phyloP scores from a whole-genome alignment of 169 alveolate genomes.

The Plasmodium sp. region DNA sequence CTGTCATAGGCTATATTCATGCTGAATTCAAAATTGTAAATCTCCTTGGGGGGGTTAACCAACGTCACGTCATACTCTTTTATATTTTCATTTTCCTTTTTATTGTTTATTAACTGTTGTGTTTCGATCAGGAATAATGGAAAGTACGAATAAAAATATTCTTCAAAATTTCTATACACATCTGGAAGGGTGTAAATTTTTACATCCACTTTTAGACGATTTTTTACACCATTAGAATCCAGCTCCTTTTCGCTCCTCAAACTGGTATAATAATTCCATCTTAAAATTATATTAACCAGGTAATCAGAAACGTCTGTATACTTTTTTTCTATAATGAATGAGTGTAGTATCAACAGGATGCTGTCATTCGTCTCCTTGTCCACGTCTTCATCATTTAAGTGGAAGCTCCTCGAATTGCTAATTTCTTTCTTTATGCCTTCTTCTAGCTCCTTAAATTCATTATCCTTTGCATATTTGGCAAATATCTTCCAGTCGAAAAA shows the following conservation, averaged over 20 bases:
- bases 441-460: constrained; percentile 58
- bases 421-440: constrained; percentile 22
- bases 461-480: constrained; percentile 26
- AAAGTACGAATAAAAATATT: constrained; percentile 51
- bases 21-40: constrained; percentile 9
- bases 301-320: constrained; percentile 51
- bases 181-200: constrained; percentile 22
- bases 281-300: constrained; percentile 37
- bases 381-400: constrained; percentile 30
- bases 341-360: constrained; percentile 11
- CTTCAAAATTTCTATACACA: constrained; percentile 41
- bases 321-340: constrained; percentile 28
- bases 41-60: constrained; percentile 12
- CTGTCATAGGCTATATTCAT: constrained; percentile 28
- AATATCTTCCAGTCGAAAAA: constrained; percentile 66
- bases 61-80: constrained; percentile 31
- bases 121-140: constrained; percentile 71
- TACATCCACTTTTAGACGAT: constrained; percentile 67
- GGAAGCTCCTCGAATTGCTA: neutral
- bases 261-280: constrained; percentile 72
- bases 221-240: constrained; percentile 12
- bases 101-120: constrained; percentile 66
- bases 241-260: constrained; percentile 60
- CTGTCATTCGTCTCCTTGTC: constrained; percentile 19
- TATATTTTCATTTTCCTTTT: constrained; percentile 53